A percentile compares a stretch with the other conserved stretches of the same genome.
Conservation (phyloP, 2,329 filamentous ascomycete species). For the Domatiomyces catenatus region DNA sequence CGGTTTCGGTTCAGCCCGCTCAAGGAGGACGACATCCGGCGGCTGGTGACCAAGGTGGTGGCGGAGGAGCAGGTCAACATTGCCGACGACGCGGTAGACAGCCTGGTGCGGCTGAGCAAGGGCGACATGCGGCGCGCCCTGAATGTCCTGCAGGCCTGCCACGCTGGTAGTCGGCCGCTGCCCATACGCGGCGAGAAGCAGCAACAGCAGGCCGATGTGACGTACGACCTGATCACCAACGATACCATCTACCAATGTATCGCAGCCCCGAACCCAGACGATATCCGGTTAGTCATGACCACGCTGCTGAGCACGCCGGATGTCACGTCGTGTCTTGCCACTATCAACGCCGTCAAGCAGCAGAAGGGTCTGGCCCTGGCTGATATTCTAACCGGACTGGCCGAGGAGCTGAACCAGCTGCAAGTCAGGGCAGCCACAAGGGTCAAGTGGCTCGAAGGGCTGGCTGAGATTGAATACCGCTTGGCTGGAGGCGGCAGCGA, state of each 20-base stretch:
- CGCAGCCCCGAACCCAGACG: constrained; percentile 78
- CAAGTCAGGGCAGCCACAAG: constrained; percentile 77
- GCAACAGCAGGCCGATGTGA: constrained; percentile 48
- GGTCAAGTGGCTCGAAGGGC: constrained; percentile 77
- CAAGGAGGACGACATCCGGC: constrained; percentile 72
- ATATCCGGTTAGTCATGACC: constrained; percentile 68
- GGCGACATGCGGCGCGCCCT: constrained; percentile 91
- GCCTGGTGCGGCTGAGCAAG: constrained; percentile 73
- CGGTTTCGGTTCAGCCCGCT: constrained; percentile 88
- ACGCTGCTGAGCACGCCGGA: constrained; percentile 74
- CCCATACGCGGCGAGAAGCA: constrained; percentile 26
- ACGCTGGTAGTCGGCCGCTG: constrained; percentile 66
- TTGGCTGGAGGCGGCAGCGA: constrained; percentile 79
- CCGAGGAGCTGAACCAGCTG: constrained; percentile 65
- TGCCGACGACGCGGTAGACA: constrained; percentile 61
- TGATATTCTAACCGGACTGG: constrained; percentile 76
- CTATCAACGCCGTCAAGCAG: constrained; percentile 74
- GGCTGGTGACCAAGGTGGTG: constrained; percentile 77
- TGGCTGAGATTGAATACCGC: constrained; percentile 86
- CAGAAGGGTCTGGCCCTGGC: constrained; percentile 77
- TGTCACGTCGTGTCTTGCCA: constrained; percentile 74
- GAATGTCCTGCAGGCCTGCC: constrained; percentile 91
- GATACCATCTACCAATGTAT: constrained; percentile 94
- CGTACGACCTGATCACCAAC: constrained; percentile 75
- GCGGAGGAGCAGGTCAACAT: constrained; percentile 77